phyloP scores from a whole-genome alignment of 345 rosid species.

The Pistacia atlantica region DNA sequence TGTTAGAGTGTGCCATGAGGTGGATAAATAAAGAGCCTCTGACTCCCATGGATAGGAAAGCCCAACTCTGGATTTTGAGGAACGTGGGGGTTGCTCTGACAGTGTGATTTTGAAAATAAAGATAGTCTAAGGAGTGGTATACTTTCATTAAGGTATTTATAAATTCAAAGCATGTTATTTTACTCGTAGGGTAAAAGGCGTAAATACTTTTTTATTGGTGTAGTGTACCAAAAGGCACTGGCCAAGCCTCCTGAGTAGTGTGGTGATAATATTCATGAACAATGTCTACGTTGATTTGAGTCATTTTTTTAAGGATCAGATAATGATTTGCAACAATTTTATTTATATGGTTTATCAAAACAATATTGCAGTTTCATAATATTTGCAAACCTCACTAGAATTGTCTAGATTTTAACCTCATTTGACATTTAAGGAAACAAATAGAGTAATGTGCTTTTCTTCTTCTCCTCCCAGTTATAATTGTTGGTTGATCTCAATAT shows the following conservation, averaged over 20 bases:
- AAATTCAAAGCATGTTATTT: not conserved
- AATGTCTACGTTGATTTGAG: no score
- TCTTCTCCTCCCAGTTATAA: not conserved
- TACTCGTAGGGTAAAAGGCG: not conserved
- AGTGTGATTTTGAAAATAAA: not conserved
- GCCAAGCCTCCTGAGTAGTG: not conserved
- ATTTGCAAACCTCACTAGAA: conserved; percentile 1
- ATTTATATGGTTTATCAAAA: not conserved
- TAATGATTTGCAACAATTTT: not conserved
- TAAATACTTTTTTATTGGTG: not conserved
- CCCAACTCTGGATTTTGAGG: not conserved
- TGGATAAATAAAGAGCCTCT: not conserved
- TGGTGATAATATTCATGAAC: no score
- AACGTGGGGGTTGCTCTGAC: not conserved
- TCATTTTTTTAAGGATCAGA: not conserved
- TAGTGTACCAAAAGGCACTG: not conserved
- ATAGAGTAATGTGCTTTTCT: not conserved
- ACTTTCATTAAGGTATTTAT: not conserved
- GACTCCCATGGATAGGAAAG: not conserved
- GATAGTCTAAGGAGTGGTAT: not conserved
- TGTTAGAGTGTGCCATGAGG: not conserved
- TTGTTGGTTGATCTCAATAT: not conserved
- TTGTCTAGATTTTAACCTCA: not conserved
- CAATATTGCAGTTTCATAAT: not conserved
- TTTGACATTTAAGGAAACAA: not conserved